These are phyloP conservation scores for Rhodotorula glutinis DNA, from an alignment of 1,284 basidiomycete genomes.

Conservation along the genomic window DNA sequence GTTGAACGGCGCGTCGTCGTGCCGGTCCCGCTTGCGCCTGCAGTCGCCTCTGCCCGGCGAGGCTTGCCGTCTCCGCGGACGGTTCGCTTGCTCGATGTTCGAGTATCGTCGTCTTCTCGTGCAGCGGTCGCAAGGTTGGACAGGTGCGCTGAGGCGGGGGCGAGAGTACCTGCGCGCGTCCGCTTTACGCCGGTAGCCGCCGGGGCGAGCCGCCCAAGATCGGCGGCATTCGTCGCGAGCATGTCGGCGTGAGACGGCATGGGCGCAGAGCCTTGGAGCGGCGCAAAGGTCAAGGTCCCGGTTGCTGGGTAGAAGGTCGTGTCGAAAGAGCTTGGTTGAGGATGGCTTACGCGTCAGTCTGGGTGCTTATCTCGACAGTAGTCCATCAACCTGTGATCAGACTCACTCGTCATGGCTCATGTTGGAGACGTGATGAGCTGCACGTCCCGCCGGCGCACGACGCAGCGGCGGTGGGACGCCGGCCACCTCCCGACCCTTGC, in stretches of 20 bases:
- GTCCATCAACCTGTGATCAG: too few species aligned
- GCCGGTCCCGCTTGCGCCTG: background rate
- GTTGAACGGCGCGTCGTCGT: conserved; percentile 19
- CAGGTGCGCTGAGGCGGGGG: conserved; percentile 15
- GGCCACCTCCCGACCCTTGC: conserved; percentile 1
- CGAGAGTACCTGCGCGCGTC: conserved; percentile 24
- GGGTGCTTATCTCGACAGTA: background rate
- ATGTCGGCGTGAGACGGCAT: background rate
- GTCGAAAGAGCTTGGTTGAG: conserved; percentile 28
- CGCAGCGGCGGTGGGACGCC: conserved; percentile 5
- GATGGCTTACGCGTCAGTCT: background rate
- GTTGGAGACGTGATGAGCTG: conserved; percentile 9
- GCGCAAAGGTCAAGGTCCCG: conserved; percentile 15
- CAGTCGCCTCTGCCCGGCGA: background rate
- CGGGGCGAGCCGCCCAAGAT: conserved; percentile 2
- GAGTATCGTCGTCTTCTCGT: background rate
- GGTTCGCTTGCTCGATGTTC: background rate
- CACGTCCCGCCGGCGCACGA: conserved; percentile 11
- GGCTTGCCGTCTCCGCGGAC: conserved; percentile 7
- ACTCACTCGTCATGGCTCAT: conserved; percentile 17
- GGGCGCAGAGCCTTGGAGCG: background rate
- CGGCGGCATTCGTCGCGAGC: background rate
- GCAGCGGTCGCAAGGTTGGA: background rate
- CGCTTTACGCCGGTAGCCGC: conserved; percentile 37
- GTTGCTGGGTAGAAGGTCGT: conserved; percentile 29